Percentiles rank a stretch among this genome's conserved stretches.
Conservation (phyloP, 106 monocot genomes). For the Apostasia shenzhenica region DNA sequence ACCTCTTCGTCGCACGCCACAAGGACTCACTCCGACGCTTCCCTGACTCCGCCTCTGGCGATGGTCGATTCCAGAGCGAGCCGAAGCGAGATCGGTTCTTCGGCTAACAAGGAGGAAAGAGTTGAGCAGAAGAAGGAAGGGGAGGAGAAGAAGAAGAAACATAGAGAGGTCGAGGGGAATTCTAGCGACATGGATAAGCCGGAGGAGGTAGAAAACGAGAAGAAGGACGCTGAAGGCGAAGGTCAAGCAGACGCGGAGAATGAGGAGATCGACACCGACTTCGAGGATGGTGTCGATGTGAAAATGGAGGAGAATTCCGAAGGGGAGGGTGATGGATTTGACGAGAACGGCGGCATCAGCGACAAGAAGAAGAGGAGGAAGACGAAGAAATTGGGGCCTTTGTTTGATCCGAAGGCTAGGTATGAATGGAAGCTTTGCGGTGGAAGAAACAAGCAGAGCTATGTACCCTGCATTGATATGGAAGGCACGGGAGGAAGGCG, state of each 20-base stretch:
- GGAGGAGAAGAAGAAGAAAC: conserved; percentile 7
- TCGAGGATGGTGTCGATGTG: conserved; percentile 38
- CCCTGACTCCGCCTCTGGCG: conserved; percentile 13
- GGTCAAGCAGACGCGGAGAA: not conserved
- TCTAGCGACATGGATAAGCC: not conserved
- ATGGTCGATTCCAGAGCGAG: not conserved
- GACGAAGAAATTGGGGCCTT: conserved; percentile 37
- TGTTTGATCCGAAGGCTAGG: conserved; percentile 49
- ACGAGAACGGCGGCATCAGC: conserved; percentile 5
- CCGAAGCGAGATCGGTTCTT: conserved; percentile 11
- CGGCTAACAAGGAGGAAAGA: not conserved
- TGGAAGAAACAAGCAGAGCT: conserved; percentile 47
- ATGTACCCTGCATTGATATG: conserved; percentile 72
- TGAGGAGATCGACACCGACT: conserved; percentile 18
- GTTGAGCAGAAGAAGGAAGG: not conserved
- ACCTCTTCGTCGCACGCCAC: not conserved
- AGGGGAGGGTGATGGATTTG: conserved; percentile 3
- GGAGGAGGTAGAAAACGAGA: conserved; percentile 13
- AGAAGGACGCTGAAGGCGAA: conserved; percentile 17
- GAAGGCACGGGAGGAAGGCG: conserved; percentile 45
- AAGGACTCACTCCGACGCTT: not conserved
- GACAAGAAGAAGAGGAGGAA: conserved; percentile 16
- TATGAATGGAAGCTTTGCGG: conserved; percentile 76
- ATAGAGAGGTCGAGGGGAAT: conserved; percentile 6
- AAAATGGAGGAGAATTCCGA: conserved; percentile 20